Base-by-base conservation (phyloP, 164 flowering plant genomes). In the Hamamelis virginiana region DNA sequence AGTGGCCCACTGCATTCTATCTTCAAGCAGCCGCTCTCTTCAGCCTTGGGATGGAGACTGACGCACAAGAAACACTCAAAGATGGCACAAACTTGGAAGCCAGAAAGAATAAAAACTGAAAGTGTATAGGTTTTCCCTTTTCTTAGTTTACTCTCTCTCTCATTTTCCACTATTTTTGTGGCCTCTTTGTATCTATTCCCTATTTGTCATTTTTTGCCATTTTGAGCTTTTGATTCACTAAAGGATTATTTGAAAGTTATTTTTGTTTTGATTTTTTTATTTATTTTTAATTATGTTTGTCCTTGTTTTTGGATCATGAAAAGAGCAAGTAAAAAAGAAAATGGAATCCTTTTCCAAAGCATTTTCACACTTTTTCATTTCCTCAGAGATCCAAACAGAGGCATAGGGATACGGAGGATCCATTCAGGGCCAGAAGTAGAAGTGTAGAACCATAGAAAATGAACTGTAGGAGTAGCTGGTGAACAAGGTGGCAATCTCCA, bases 1-100 rank as follows among this genome's bases (percentile, higher is more conserved):
- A 92, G 52, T 92, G 97, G 96, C 82, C 91, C 5, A 89, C 90
- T 9, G 96, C 96, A 15, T 85, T 88, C 62, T 87, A 91, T 73
- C 93, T 92, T 61, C 96, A 89, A 70, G 93, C 94, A 1, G 87
- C 91, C 33, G 83, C 91, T 57, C 86, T 92, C 59, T 91, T 91
- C 77, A 84, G 83, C 71, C 90, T 92, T 50, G 93, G 95, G 11
- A 92, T 91, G 97, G 97, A 91, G 8, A 81, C 74, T 66, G 98
- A 92, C 73, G 96, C 93, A 3, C 87, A 83, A 72, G 91, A 88
- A 72, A 76, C 89, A 8, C 91, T 92, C 19, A 85, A 82, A 76
- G 96, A 91, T 58, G 96, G 87, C 65, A 82, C 94, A 56, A 72
- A 71, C 33, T 80, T 91, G 77, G 98, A 92, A 67, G 84, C 85